Conservation (phyloP, 2,329 filamentous ascomycete genomes). For the Trichoderma breve region DNA sequence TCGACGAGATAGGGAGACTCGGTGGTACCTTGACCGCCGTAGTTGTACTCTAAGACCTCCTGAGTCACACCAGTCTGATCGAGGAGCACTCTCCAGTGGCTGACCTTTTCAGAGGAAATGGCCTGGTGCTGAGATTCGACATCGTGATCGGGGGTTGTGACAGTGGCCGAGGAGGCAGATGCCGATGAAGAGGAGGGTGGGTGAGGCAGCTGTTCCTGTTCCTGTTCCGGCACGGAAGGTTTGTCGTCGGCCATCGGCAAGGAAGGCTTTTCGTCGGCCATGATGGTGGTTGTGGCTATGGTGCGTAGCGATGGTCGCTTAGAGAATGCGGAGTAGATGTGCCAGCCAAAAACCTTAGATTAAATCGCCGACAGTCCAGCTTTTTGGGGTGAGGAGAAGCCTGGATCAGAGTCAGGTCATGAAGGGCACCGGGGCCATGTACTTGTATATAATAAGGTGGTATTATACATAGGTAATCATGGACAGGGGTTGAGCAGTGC, state of each 20-base stretch:
- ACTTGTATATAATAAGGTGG: not conserved
- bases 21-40: slow-evolving; percentile 60
- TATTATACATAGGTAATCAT: not conserved
- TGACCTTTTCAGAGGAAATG: slow-evolving; percentile 29
- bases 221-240: not conserved
- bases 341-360: not conserved
- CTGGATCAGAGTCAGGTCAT: slow-evolving; percentile 1
- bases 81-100: slow-evolving; percentile 53
- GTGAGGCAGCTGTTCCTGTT: not conserved
- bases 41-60: slow-evolving; percentile 54
- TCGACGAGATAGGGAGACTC: slow-evolving; percentile 67
- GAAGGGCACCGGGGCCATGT: not conserved
- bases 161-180: slow-evolving; percentile 27
- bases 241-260: slow-evolving; percentile 15
- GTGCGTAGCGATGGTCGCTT: not conserved
- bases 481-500: not conserved
- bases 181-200: slow-evolving; percentile 21
- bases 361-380: not conserved
- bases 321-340: not conserved
- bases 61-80: slow-evolving; percentile 58
- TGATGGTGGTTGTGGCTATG: not conserved
- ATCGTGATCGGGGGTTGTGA: slow-evolving; percentile 38
- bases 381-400: not conserved
- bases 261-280: slow-evolving; percentile 15
- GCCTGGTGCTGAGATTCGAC: slow-evolving; percentile 41